These are phyloP conservation scores for Lichtheimia ornata DNA, from an alignment of 371 early-diverging fungal species.

Conservation along the genomic window DNA sequence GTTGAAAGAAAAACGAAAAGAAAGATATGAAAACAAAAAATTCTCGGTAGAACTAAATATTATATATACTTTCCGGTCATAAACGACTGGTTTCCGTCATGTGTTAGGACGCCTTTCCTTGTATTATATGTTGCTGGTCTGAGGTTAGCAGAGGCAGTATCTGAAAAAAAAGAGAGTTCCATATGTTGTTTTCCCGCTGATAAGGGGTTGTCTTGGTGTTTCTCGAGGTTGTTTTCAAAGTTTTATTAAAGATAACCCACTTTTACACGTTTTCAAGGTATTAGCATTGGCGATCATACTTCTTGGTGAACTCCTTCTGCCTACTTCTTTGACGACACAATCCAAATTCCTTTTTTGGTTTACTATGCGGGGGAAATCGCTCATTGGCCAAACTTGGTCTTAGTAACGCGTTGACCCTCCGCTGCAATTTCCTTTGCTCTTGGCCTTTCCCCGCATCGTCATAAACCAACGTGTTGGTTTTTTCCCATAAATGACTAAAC, in stretches of 20 bases:
- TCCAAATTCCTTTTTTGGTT: slow-evolving; percentile 1
- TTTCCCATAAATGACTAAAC: too few species aligned
- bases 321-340: slow-evolving; percentile 13
- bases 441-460: too few species aligned
- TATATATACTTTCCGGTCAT: slow-evolving; percentile 19
- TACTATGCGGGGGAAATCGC: neutral
- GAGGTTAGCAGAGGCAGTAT: slow-evolving; percentile 27
- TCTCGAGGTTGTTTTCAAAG: neutral
- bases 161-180: slow-evolving; percentile 16
- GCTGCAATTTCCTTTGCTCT: too few species aligned
- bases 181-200: slow-evolving; percentile 15
- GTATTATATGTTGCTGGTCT: slow-evolving; percentile 28
- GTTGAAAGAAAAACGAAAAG: slow-evolving; percentile 10
- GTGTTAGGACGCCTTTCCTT: slow-evolving; percentile 22
- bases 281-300: neutral
- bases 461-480: too few species aligned
- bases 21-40: slow-evolving; percentile 11
- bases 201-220: slow-evolving; percentile 10
- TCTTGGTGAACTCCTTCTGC: slow-evolving; percentile 6
- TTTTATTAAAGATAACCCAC: too few species aligned
- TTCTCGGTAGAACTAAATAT: slow-evolving; percentile 5
- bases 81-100: slow-evolving; percentile 16
- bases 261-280: too few species aligned
- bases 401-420: too few species aligned
- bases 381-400: too few species aligned